Evolutionary conservation across 805 yeast genomes (phyloP).

Genomic region (Alloascoidea africana): DNA sequence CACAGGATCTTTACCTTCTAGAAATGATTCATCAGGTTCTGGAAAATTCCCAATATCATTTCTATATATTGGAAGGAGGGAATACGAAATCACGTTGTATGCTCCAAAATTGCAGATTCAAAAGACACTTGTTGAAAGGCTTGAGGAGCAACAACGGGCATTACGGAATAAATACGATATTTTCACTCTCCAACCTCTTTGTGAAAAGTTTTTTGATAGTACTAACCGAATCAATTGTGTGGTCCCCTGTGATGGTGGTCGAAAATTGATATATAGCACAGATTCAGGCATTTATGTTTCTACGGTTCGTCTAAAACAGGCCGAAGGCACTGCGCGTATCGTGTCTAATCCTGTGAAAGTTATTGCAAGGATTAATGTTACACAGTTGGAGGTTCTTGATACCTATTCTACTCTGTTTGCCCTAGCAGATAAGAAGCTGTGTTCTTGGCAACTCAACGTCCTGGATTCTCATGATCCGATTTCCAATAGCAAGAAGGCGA

Average conservation of each 20-base stretch:
- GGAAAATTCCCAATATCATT: constrained; percentile 29
- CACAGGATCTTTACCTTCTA: constrained; percentile 12
- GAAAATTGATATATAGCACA: constrained; percentile 81
- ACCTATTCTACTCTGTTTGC: constrained; percentile 77
- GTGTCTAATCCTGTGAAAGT: constrained; percentile 65
- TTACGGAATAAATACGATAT: constrained; percentile 62
- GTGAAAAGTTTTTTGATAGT: constrained; percentile 61
- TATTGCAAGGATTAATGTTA: constrained; percentile 58
- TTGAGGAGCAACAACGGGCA: constrained; percentile 65
- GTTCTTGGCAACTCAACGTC: constrained; percentile 66
- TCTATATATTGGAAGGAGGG: constrained; percentile 33
- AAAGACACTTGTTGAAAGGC: constrained; percentile 64
- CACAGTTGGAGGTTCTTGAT: constrained; percentile 83
- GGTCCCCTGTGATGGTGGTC: constrained; percentile 88
- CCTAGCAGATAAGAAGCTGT: constrained; percentile 66
- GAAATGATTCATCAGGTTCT: constrained; percentile 7
- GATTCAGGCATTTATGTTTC: constrained; percentile 82
- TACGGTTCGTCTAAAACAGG: constrained; percentile 45
- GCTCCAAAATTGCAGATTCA: constrained; percentile 37
- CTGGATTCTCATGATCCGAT: constrained; percentile 24
- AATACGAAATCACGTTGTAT: constrained; percentile 25
- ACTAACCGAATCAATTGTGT: constrained; percentile 76
- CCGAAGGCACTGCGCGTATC: constrained; percentile 31
- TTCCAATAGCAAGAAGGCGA: constrained; percentile 40
- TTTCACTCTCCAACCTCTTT: constrained; percentile 61